These are phyloP conservation scores for Xylaria sp. DNA, from an alignment of 2,329 filamentous ascomycete genomes.

Conservation along the genomic window DNA sequence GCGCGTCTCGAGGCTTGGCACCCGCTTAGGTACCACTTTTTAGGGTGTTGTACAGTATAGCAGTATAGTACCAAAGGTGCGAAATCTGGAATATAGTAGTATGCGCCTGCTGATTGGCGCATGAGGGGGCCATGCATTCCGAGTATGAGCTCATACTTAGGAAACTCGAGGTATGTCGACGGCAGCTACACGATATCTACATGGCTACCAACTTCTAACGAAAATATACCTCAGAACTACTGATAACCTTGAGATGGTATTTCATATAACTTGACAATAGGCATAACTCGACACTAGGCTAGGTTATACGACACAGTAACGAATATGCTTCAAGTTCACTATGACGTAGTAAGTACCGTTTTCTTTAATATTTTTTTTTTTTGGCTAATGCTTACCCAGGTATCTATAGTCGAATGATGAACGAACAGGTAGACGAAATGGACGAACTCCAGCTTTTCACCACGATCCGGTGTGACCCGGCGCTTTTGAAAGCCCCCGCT, in stretches of 20 bases:
- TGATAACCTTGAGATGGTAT: too few relatives aligned
- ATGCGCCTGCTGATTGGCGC: conserved; percentile 23
- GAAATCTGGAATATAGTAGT: too few relatives aligned
- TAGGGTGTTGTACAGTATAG: too few relatives aligned
- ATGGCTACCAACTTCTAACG: too few relatives aligned
- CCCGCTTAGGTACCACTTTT: not conserved
- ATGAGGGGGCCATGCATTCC: not conserved
- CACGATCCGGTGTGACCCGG: conserved; percentile 76
- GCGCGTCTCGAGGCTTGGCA: conserved; percentile 34
- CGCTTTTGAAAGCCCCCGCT: conserved; percentile 57
- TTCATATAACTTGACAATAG: not conserved
- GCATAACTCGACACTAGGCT: not conserved
- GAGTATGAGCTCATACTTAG: not conserved
- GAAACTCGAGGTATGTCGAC: too few relatives aligned
- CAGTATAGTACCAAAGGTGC: too few relatives aligned
- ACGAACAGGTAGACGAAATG: conserved; percentile 3
- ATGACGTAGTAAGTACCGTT: not conserved
- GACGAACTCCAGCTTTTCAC: conserved; percentile 71
- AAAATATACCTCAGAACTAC: too few relatives aligned
- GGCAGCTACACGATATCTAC: too few relatives aligned
- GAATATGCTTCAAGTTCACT: not conserved
- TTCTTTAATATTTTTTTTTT: not conserved
- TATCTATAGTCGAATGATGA: not conserved
- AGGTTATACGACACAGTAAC: not conserved
- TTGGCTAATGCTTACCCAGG: not conserved